A percentile compares a stretch with the other conserved stretches of the same genome.
phyloP scores from a whole-genome alignment of 257 asterid genomes.

The Solanum bulbocastanum region DNA sequence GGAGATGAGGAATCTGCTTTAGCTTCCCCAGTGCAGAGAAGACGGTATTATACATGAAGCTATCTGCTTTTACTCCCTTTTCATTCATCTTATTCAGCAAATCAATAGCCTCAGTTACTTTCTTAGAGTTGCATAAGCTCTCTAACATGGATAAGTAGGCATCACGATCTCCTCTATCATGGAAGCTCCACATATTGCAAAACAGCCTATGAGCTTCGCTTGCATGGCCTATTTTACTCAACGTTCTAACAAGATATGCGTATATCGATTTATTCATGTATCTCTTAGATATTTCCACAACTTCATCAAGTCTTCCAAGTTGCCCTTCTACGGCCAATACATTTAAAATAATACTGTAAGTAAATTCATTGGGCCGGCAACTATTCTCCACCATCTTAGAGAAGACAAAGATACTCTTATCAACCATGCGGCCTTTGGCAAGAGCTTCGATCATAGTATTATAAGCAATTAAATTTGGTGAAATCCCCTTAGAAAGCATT shows the following conservation, averaged over 20 bases:
- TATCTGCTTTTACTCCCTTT: conserved; percentile 62
- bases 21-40: conserved; percentile 70
- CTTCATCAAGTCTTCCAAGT: conserved; percentile 81
- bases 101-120: conserved; percentile 73
- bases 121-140: conserved; percentile 71
- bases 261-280: conserved; percentile 85
- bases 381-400: conserved; percentile 76
- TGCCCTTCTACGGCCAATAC: conserved; percentile 61
- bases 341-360: conserved; percentile 61
- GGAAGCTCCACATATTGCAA: conserved; percentile 89
- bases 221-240: conserved; percentile 76
- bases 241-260: conserved; percentile 60
- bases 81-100: conserved; percentile 68
- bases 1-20: conserved; percentile 53
- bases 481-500: conserved; percentile 65
- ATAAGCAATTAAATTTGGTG: conserved; percentile 68
- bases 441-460: conserved; percentile 83
- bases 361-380: conserved; percentile 88
- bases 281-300: conserved; percentile 54
- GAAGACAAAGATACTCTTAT: conserved; percentile 51
- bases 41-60: conserved; percentile 78
- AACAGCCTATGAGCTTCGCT: conserved; percentile 88
- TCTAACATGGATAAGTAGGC: conserved; percentile 77
- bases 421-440: conserved; percentile 50
- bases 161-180: conserved; percentile 79